These are phyloP conservation scores for Dactylis glomerata DNA, from an alignment of 176 grass and related monocot genomes.

Conservation along the genomic window DNA sequence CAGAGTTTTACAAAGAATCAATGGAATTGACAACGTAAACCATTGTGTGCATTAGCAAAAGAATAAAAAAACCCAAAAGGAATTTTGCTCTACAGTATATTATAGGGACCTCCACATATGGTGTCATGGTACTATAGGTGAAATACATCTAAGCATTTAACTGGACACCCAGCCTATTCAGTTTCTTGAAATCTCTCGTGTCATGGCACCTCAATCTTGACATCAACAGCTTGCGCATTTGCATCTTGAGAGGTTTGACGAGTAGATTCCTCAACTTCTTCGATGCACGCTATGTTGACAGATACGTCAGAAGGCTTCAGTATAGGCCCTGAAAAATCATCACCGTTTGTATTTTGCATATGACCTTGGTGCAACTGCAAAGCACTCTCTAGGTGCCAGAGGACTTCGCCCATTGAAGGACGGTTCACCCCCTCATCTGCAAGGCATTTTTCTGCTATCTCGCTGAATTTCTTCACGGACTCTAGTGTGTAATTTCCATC, in stretches of 20 bases:
- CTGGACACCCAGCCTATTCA: constrained; percentile 13
- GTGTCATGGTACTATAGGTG: background rate
- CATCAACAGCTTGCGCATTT: background rate
- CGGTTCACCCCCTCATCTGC: constrained; percentile 68
- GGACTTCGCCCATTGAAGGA: constrained; percentile 80
- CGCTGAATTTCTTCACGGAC: constrained; percentile 72
- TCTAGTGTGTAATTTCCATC: constrained; percentile 56
- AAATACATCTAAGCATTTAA: constrained; percentile 14
- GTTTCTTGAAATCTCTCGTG: background rate
- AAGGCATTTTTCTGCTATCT: constrained; percentile 93
- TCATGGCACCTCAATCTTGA: constrained; percentile 41
- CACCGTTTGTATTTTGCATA: constrained; percentile 14
- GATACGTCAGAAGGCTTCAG: constrained; percentile 23
- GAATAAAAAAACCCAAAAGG: background rate
- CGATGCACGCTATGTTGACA: background rate
- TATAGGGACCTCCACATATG: constrained; percentile 22
- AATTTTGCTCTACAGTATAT: constrained; percentile 6
- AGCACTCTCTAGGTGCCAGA: constrained; percentile 86
- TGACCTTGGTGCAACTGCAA: constrained; percentile 67
- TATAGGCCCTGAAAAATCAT: constrained; percentile 5
- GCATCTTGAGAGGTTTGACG: background rate
- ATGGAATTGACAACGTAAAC: constrained; percentile 20
- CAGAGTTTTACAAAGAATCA: constrained; percentile 14
- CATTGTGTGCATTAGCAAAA: constrained; percentile 27
- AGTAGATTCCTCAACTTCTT: constrained; percentile 24